Conservation (phyloP, 768 basidiomycete genomes). For the Mycena haematopus region DNA sequence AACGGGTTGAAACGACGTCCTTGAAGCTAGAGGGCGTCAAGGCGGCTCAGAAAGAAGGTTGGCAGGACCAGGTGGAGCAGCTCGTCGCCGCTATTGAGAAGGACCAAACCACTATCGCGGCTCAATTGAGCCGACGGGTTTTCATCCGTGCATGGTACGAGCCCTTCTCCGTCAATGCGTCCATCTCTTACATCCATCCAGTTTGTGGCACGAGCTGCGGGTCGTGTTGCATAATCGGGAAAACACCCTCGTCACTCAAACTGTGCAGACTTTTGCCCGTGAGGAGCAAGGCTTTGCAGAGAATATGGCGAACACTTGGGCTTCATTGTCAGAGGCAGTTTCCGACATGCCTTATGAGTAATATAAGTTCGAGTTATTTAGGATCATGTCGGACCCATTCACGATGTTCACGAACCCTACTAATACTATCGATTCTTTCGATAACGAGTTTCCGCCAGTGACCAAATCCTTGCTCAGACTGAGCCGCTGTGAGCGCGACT, state of each 20-base stretch:
- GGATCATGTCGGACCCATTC: slow-evolving; percentile 8
- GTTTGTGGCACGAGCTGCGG: slow-evolving; percentile 96
- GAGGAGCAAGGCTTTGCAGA: slow-evolving; percentile 77
- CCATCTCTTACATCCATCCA: slow-evolving; percentile 36
- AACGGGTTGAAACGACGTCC: slow-evolving; percentile 79
- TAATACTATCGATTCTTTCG: not conserved
- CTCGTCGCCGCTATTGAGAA: slow-evolving; percentile 76
- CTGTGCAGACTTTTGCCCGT: slow-evolving; percentile 73
- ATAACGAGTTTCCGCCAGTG: too few species aligned
- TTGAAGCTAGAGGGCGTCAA: slow-evolving; percentile 80
- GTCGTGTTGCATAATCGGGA: slow-evolving; percentile 92
- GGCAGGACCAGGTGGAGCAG: slow-evolving; percentile 87
- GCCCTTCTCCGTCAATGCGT: not conserved
- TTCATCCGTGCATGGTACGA: slow-evolving; percentile 87
- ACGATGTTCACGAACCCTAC: slow-evolving; percentile 22
- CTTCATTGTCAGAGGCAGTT: slow-evolving; percentile 69
- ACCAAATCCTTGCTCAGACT: too few species aligned
- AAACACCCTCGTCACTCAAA: slow-evolving; percentile 77
- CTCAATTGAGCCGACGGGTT: slow-evolving; percentile 76
- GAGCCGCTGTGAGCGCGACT: too few species aligned
- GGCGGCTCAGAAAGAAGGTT: slow-evolving; percentile 75
- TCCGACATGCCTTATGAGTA: slow-evolving; percentile 89
- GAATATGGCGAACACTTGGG: slow-evolving; percentile 74
- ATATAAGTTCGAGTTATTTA: slow-evolving; percentile 25
- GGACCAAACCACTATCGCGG: slow-evolving; percentile 82